Base-by-base conservation (phyloP, 257 asterid genomes). In the Nicotiana obtusifolia region DNA sequence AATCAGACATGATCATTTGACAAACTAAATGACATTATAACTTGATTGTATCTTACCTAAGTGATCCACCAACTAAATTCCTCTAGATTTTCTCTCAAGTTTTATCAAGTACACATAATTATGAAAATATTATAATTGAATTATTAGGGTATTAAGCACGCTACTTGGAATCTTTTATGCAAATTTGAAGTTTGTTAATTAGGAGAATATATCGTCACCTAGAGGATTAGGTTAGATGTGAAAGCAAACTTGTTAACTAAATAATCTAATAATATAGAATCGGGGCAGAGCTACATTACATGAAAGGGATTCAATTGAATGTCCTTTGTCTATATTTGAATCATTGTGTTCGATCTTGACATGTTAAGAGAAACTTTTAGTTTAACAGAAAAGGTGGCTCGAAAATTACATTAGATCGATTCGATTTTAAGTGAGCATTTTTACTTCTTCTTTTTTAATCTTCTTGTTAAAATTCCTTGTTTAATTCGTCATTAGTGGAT, bases 21-120 rank as follows among this genome's bases (percentile, higher is more conserved):
- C 30, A 61, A 79, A 28, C 65, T 79, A 77, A 76, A 19, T 76
- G 3, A 61, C 60, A 35, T 33, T 80, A 11, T 80, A 61, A 80
- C 14, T 44, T 44, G 30, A n/a, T 71, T 44, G 14, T 65, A 24
- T 24, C 64, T 60, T n/a, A 71, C 49, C 61, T 61, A 73, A 73
- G 62, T 54, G 57, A 62, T 61, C 54, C 65, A 79, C 44, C 44
- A 19, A 83, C n/a, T 68, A 84, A 73, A 60, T 71, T 57, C 26
- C 77, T 44, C n/a, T 68, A 47, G 79, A 73, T 73, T 73, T 73
- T 24, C 79, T 49, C 79, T 37, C 14, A 73, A 49, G 10, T 73
- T 47, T 44, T 73, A 47, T 73, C 62, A 60, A 15, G 10, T 49
- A 15, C 41, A 73, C 16, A 73, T 26, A 15, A 73, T 73, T 47